Conservation (phyloP, 2,329 filamentous ascomycete genomes). For the Orbilia quercus region DNA sequence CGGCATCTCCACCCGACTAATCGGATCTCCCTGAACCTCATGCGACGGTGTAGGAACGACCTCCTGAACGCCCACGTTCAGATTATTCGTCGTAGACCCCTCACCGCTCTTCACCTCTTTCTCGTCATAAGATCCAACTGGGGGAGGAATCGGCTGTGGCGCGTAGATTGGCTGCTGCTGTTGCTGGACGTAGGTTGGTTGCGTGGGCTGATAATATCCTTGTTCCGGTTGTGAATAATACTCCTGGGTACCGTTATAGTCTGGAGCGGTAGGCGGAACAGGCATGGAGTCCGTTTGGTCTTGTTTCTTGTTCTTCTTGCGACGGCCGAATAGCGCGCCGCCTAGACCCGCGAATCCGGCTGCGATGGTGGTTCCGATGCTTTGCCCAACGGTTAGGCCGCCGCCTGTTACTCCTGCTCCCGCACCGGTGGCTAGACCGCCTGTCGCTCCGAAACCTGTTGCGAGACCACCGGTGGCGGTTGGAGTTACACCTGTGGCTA, state of each 20-base stretch:
- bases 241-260: slow-evolving; percentile 9
- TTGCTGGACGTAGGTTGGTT: slow-evolving; percentile 16
- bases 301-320: slow-evolving; percentile 39
- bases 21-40: slow-evolving; percentile 22
- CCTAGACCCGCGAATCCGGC: slow-evolving; percentile 33
- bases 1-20: slow-evolving; percentile 37
- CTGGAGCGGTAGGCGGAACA: slow-evolving; percentile 28
- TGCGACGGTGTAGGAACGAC: slow-evolving; percentile 48
- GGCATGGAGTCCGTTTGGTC: slow-evolving; percentile 25
- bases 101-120: slow-evolving; percentile 45
- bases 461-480: slow-evolving; percentile 8
- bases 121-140: slow-evolving; percentile 19
- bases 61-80: slow-evolving; percentile 46
- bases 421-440: slow-evolving; percentile 16
- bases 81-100: not conserved
- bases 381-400: slow-evolving; percentile 19
- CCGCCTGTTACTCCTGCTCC: slow-evolving; percentile 28
- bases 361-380: slow-evolving; percentile 32
- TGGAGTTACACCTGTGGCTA: slow-evolving; percentile 5
- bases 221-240: slow-evolving; percentile 16
- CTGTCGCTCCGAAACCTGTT: slow-evolving; percentile 9
- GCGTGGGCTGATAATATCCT: slow-evolving; percentile 6
- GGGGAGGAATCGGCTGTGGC: slow-evolving; percentile 24
- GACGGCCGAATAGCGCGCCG: slow-evolving; percentile 36
- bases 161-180: slow-evolving; percentile 35